These are phyloP conservation scores for Ophiosphaerella korrae DNA, from an alignment of 2,329 filamentous ascomycete genomes.

Conservation along the genomic window DNA sequence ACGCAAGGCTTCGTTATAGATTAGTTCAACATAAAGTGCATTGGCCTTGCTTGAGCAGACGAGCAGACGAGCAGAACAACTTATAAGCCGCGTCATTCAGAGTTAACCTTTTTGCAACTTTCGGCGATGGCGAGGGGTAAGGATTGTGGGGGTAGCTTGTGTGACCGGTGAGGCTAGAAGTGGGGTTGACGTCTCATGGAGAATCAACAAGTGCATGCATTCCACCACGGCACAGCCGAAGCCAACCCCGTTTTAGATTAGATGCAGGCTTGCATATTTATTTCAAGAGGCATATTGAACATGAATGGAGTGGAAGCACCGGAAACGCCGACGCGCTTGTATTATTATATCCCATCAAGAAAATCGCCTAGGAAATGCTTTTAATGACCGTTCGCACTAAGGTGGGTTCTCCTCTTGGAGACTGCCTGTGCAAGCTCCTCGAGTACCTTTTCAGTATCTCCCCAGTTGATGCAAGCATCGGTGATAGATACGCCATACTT, in stretches of 20 bases:
- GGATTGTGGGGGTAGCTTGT: too few species aligned
- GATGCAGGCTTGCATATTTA: neutral
- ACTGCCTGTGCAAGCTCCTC: slow-evolving; percentile 80
- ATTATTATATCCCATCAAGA: neutral
- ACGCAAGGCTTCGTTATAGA: too few species aligned
- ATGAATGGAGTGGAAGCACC: neutral
- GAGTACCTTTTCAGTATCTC: slow-evolving; percentile 81
- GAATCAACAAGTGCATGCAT: too few species aligned
- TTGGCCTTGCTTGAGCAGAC: too few species aligned
- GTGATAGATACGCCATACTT: slow-evolving; percentile 97
- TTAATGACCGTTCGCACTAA: slow-evolving; percentile 38
- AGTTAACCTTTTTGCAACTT: too few species aligned
- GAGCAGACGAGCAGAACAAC: too few species aligned
- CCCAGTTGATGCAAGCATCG: slow-evolving; percentile 95
- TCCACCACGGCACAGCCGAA: neutral
- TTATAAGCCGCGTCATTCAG: too few species aligned
- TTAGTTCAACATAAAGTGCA: too few species aligned
- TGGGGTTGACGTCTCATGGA: too few species aligned
- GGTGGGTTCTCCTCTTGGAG: slow-evolving; percentile 67
- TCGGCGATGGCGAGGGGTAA: too few species aligned
- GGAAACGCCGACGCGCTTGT: slow-evolving; percentile 3
- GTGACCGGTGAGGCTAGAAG: too few species aligned
- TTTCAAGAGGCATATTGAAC: neutral
- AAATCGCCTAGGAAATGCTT: slow-evolving; percentile 9
- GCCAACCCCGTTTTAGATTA: neutral